A percentile compares a stretch with the other conserved stretches of the same genome.
Conservation (phyloP, 176 grass and related monocot species). For the Zoysia pacifica region DNA sequence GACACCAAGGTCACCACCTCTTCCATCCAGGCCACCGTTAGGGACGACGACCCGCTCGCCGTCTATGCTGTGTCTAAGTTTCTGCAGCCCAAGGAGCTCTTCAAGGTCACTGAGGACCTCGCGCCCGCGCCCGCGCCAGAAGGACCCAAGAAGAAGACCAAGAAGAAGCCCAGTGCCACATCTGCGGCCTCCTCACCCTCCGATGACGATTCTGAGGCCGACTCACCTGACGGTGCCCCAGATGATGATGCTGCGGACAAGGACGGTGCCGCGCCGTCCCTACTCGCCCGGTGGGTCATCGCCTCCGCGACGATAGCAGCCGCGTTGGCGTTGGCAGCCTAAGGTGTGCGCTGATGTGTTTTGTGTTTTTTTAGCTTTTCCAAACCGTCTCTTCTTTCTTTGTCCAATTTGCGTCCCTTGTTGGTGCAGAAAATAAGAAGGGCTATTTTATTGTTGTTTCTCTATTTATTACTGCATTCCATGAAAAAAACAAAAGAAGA, state of each 20-base stretch:
- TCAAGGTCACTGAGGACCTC: constrained; percentile 35
- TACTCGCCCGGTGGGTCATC: constrained; percentile 17
- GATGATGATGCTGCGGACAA: constrained; percentile 46
- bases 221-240: constrained; percentile 35
- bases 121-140: constrained; percentile 54
- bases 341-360: constrained; percentile 24
- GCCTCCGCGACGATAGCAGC: constrained; percentile 11
- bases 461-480: constrained; percentile 25
- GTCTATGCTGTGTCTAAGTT: constrained; percentile 62
- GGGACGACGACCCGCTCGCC: constrained; percentile 72
- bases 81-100: constrained; percentile 77
- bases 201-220: constrained; percentile 18
- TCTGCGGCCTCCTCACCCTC: constrained; percentile 30
- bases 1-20: constrained; percentile 50
- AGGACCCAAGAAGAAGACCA: constrained; percentile 45
- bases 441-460: constrained; percentile 27
- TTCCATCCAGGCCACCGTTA: constrained; percentile 57
- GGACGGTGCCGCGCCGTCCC: constrained; percentile 15
- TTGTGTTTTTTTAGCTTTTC: constrained; percentile 3
- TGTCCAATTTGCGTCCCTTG: constrained; percentile 41
- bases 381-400: constrained; percentile 11
- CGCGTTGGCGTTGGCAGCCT: constrained; percentile 32
- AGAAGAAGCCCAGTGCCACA: constrained; percentile 45
- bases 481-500: not conserved
- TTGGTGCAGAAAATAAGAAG: constrained; percentile 52